Percentiles rank a stretch among this genome's conserved stretches.
phyloP scores from a whole-genome alignment of 1,284 basidiomycete species.

The Cerrena zonata region DNA sequence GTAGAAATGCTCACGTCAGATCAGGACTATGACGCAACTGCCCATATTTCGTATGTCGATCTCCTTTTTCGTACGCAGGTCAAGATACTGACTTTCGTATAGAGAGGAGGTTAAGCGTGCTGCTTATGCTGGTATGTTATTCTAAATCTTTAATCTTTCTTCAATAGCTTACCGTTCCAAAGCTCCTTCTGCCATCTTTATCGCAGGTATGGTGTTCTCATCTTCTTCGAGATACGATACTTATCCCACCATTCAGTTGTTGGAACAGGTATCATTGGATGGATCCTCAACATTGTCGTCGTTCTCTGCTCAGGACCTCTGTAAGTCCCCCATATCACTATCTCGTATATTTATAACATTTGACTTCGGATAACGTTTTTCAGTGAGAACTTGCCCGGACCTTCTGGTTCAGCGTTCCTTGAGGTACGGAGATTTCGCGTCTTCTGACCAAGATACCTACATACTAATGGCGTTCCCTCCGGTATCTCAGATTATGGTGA shows the following conservation, averaged over 20 bases:
- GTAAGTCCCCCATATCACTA: too few species aligned
- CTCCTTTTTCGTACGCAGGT: too few species aligned
- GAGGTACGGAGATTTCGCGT: constrained; percentile 34
- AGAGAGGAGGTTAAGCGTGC: constrained; percentile 87
- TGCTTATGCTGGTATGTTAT: constrained; percentile 68
- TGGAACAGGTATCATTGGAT: constrained; percentile 78
- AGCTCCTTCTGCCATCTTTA: constrained; percentile 76
- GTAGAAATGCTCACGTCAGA: background rate
- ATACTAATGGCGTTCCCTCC: too few species aligned
- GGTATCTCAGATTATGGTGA: constrained; percentile 59
- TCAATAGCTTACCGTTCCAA: background rate
- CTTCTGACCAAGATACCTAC: background rate
- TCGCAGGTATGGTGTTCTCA: constrained; percentile 51
- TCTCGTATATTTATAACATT: too few species aligned
- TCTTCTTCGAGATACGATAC: too few species aligned
- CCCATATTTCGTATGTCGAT: constrained; percentile 77
- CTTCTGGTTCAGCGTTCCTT: constrained; percentile 66
- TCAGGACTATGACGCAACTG: constrained; percentile 70
- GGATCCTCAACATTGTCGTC: constrained; percentile 78
- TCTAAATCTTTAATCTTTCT: background rate
- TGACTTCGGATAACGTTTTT: too few species aligned
- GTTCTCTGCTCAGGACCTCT: constrained; percentile 77
- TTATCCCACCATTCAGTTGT: constrained; percentile 63
- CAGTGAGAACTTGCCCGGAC: constrained; percentile 58
- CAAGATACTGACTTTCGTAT: constrained; percentile 6